Conservation (phyloP, 495 filamentous ascomycete species). For the Penicillium salamii region DNA sequence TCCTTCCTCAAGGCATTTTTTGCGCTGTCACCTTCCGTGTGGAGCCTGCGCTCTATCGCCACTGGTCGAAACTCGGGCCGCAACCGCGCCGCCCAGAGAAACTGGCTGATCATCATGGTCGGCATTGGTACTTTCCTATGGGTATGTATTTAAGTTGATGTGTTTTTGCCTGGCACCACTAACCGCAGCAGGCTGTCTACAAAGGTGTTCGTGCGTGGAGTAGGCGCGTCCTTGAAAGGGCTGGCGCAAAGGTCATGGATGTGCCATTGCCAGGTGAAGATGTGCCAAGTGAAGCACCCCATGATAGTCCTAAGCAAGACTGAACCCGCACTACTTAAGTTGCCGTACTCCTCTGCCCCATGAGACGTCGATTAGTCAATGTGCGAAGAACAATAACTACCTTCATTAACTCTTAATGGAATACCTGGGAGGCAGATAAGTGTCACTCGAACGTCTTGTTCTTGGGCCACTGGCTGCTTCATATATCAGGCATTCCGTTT, state of each 20-base stretch:
- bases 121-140: constrained; percentile 79
- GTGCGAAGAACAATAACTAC: constrained; percentile 74
- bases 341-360: constrained; percentile 67
- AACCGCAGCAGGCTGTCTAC: constrained; percentile 65
- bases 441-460: constrained; percentile 40
- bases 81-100: constrained; percentile 69
- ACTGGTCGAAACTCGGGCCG: constrained; percentile 62
- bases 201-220: constrained; percentile 72
- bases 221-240: constrained; percentile 65
- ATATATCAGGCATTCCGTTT: constrained; percentile 23
- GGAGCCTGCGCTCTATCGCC: constrained; percentile 57
- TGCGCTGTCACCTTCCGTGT: constrained; percentile 69
- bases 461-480: constrained; percentile 32
- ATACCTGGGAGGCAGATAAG: constrained; percentile 24
- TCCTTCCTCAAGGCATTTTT: constrained; percentile 82
- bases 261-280: constrained; percentile 74
- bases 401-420: constrained; percentile 34
- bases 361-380: constrained; percentile 91
- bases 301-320: constrained; percentile 4
- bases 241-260: constrained; percentile 76
- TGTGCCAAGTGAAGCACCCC: constrained; percentile 42
- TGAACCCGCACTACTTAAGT: constrained; percentile 80
- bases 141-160: constrained; percentile 50
- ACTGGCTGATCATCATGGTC: constrained; percentile 72
- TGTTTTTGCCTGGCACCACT: constrained; percentile 6